phyloP scores from a whole-genome alignment of 2,329 filamentous ascomycete species.

The Trichoderma cornu-damae region DNA sequence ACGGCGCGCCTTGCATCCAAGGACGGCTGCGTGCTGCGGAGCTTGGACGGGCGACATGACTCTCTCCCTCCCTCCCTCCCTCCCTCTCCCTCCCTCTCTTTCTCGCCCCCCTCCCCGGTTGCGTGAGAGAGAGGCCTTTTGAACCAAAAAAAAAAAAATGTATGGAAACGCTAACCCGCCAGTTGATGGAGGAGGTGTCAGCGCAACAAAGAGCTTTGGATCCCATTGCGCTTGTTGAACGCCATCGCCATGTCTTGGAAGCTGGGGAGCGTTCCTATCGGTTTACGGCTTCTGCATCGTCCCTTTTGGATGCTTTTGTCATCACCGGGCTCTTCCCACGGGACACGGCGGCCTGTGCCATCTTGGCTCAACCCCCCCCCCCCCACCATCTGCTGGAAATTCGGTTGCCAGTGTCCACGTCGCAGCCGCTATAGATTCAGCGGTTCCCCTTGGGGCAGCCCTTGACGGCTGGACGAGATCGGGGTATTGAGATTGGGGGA shows the following conservation, averaged over 20 bases:
- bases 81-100: background rate
- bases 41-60: constrained; percentile 3
- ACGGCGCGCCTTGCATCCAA: constrained; percentile 7
- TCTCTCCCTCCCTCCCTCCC: background rate
- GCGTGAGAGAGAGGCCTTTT: background rate
- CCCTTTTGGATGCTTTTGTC: no score
- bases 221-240: no score
- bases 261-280: background rate
- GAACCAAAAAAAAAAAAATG: no score
- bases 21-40: constrained; percentile 5
- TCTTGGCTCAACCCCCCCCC: constrained; percentile 4
- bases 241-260: background rate
- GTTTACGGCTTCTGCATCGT: background rate
- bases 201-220: background rate
- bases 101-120: no score
- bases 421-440: constrained; percentile 16
- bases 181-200: background rate
- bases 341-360: constrained; percentile 1
- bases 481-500: constrained; percentile 10
- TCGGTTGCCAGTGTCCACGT: constrained; percentile 16
- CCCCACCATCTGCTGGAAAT: constrained; percentile 6
- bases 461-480: constrained; percentile 16
- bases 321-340: background rate
- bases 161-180: constrained; percentile 4
- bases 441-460: constrained; percentile 17